These are phyloP conservation scores for Mycena vulgaris DNA, from an alignment of 768 basidiomycete species.

Conservation along the genomic window DNA sequence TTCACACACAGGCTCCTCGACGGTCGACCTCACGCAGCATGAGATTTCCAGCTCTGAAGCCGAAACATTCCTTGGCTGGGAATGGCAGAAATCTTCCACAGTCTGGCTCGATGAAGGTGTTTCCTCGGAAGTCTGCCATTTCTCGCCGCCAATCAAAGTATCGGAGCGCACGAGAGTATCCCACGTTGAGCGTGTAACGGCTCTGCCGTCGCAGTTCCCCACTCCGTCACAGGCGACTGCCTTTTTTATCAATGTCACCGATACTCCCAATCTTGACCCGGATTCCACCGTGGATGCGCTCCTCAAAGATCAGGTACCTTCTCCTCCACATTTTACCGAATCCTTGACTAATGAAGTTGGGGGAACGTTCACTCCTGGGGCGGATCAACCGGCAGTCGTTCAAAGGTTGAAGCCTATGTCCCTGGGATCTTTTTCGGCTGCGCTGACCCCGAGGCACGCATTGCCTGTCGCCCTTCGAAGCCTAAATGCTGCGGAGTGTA, in stretches of 20 bases:
- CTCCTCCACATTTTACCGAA: no score
- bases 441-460: neutral
- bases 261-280: slow-evolving; percentile 13
- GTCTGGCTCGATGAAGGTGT: slow-evolving; percentile 21
- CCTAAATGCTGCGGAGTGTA: no score
- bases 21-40: slow-evolving; percentile 4
- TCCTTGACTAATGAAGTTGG: no score
- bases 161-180: no score
- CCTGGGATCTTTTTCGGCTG: slow-evolving; percentile 16
- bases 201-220: slow-evolving; percentile 13
- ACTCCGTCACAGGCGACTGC: slow-evolving; percentile 7
- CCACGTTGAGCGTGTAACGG: no score
- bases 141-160: slow-evolving; percentile 2
- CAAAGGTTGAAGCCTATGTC: slow-evolving; percentile 12
- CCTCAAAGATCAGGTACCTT: no score
- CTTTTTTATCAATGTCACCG: slow-evolving; percentile 13
- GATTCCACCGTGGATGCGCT: slow-evolving; percentile 15
- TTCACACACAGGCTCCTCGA: neutral
- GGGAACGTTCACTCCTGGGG: no score
- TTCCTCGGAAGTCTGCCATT: slow-evolving; percentile 15
- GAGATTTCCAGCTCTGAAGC: slow-evolving; percentile 16
- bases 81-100: neutral
- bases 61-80: slow-evolving; percentile 10
- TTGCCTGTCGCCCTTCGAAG: slow-evolving; percentile 11
- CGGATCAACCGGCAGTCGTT: slow-evolving; percentile 7